phyloP scores from a whole-genome alignment of 2,329 filamentous ascomycete genomes.

The Aspergillus candidus region DNA sequence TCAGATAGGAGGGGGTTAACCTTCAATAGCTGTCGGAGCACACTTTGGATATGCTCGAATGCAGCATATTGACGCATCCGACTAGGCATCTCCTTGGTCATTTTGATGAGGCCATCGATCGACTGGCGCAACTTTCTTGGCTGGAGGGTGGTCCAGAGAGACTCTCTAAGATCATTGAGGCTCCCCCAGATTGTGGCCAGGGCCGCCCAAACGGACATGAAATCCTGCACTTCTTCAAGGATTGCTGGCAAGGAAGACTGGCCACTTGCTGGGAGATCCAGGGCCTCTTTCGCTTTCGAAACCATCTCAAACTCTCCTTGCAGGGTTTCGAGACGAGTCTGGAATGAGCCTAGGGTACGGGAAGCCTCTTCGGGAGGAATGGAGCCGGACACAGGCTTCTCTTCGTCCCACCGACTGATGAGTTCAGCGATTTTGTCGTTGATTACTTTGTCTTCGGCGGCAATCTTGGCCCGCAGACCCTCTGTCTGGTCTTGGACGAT shows the following conservation, averaged over 20 bases:
- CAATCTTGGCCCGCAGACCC: conserved; percentile 87
- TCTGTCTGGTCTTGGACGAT: conserved; percentile 96
- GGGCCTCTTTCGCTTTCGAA: conserved; percentile 89
- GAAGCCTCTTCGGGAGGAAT: conserved; percentile 87
- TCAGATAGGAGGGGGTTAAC: conserved; percentile 84
- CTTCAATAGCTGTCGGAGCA: conserved; percentile 81
- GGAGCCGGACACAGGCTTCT: conserved; percentile 93
- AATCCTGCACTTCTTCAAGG: conserved; percentile 94
- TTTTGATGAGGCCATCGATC: conserved; percentile 88
- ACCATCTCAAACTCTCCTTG: conserved; percentile 90
- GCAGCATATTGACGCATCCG: conserved; percentile 98
- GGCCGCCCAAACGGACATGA: conserved; percentile 96
- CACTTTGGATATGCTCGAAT: conserved; percentile 96
- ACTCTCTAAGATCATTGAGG: conserved; percentile 86
- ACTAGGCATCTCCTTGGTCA: conserved; percentile 98
- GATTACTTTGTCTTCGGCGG: conserved; percentile 86
- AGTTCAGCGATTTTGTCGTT: conserved; percentile 82
- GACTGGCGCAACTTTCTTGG: conserved; percentile 85
- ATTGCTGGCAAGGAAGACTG: conserved; percentile 80
- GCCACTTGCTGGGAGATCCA: conserved; percentile 74
- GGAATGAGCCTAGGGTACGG: conserved; percentile 72
- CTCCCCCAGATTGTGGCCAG: conserved; percentile 95
- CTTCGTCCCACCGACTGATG: conserved; percentile 82
- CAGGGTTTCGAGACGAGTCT: conserved; percentile 74
- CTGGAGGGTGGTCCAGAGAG: conserved; percentile 90